Evolutionary conservation across 2,329 filamentous ascomycete species (phyloP), one percentile per base, ranked within the genome.

Genomic region (Fusarium sp.): DNA sequence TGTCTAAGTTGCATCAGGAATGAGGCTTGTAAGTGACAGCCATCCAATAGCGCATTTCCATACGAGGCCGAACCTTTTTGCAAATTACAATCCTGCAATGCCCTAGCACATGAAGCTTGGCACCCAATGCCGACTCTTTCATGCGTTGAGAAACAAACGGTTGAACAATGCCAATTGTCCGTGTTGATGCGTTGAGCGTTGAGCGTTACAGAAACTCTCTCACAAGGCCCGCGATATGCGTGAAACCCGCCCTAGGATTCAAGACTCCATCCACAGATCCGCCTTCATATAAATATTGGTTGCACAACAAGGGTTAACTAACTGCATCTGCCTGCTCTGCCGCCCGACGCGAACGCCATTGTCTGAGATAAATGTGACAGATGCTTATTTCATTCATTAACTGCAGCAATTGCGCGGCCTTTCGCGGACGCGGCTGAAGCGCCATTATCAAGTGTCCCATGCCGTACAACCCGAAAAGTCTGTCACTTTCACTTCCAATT

Each of bases 11-110:
- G 54, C 50, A 62, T 55, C 29, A 48, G 56, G 29, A 46, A 52
- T 55, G 59, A 64, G 68, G 63, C 63, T 66, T 68, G 58, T 67
- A 68, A 69, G 67, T 69, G 66, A 63, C 43, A 44, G 43, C 62
- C n/a, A 43, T 65, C 60, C 62, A 65, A 65, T 57, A 39, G 63
- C 52, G 53, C 38, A 42, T 42, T 59, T 33, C 39, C 23, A 52
- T 54, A 57, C 47, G 50, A 53, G 46, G 37, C 44, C 57, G 41
- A 62, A 57, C 42, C 37, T 46, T 35, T 35, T 53, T 65, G 39
- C 44, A 59, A 46, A 42, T 48, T 63, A 50, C 37, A 55, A 38
- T 50, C 48, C 42, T 31, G 18, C 29, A 50, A 47, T 47, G 31
- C 33, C 33, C 33, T 35, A n/a, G 10, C 33, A n/a, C n/a, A n/a